Evolutionary conservation across 2,329 filamentous ascomycete genomes (phyloP), one percentile per base, ranked within the genome.

Genomic region (Camillea tinctor): DNA sequence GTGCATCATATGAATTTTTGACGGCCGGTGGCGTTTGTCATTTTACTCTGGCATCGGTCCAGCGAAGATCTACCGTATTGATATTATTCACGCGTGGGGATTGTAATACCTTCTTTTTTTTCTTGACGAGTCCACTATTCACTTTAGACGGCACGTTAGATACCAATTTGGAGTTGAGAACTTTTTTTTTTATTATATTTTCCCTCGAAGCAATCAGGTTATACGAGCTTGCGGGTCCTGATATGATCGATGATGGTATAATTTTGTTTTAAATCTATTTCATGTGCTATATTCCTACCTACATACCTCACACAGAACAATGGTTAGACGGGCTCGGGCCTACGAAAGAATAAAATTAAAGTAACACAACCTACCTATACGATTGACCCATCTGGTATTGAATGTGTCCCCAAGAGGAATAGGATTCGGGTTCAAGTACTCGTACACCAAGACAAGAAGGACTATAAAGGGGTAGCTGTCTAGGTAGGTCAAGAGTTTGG

Each of bases 131-230:
- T 54, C 19, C 60, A 54, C 51, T 61, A 50, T 56, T 58, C 56
- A 13, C 26, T 54, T 64, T 72, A 71, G 68, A 71, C 55, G 66
- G 69, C 67, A 64, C 60, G 57, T 64, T 72, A 72, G 71, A 73
- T 73, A 73, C 71, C 71, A 73, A 65, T 62, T 58, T 54, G 63
- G 67, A 70, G 64, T 68, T 69, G 53, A 59, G 54, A 49, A n/a
- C n/a, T 56, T 52, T 54, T 23, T 48, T 60, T 57, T 54, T 52
- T 62, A n/a, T 22, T 48, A 24, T 50, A 59, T 22, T 40, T 13
- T 22, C 5, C 17, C 3, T 52, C 23, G 13, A 30, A 50, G 49
- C 17, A 50, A 23, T 23, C 22, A 4, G 21, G 19, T 19, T 11
- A 23, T 50, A 21, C 19, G 9, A 21, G 21, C 19, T 50, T 23